Evolutionary conservation across 306 rosid species (phyloP), one percentile per base, ranked within the genome.

Genomic region (Aeschynomene evenia): DNA sequence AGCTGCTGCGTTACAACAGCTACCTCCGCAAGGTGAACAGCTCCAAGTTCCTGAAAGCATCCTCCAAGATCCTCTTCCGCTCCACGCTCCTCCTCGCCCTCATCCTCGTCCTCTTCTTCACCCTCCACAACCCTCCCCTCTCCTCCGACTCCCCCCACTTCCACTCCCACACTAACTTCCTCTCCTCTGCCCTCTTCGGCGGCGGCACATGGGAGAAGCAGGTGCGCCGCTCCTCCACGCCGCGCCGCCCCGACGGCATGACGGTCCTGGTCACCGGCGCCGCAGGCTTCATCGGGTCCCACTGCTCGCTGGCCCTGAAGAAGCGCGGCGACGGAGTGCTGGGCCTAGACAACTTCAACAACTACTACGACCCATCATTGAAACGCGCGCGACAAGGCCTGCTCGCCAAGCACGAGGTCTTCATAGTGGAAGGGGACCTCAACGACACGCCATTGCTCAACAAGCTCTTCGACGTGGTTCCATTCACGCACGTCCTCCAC

Each of bases 291-390:
- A 79, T 94, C n/a, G 97, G 98, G 0, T n/a, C 79, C 2, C 98
- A 94, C 84, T 90, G 89, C 65, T 85, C 96, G 0, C 75, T 94
- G 1, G 95, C 98, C 0, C 65, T 94, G 0, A 94, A 94, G 4
- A 94, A 88, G n/a, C 89, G 96, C 3, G 98, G 96, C 4, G 98
- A 94, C 18, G 98, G 97, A 0, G 98, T 94, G 0, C 36, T 94
- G 1, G 98, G 98, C 0, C 77, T 94, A 0, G 97, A 94, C 53
- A 94, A 88, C 51, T 94, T 94, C 88, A 94, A 94, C 73, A 26
- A 23, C 59, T 94, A 94, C 74, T 94, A 93, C 74, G 98, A 93
- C 60, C 97, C 96, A 6, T 82, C 96, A 5, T 55, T 93, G 39
- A 93, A 93, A 63, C 81, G 94, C 0, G 91, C 97, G 0, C 22